Base-by-base conservation (phyloP, 108 stramenopile species). In the Nitzschia sp. region DNA sequence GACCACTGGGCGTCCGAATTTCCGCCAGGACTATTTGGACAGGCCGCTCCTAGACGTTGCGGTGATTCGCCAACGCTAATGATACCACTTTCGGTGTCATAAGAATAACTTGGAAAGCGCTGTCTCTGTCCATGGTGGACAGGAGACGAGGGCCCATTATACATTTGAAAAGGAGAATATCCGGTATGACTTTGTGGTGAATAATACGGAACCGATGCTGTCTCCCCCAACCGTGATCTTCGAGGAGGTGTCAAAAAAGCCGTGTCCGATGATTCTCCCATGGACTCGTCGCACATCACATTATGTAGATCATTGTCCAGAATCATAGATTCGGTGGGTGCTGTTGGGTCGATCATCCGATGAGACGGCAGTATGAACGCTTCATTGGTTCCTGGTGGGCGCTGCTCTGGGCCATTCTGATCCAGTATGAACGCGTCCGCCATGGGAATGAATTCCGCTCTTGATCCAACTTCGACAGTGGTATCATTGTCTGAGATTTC, bases 341-440 rank as follows among this genome's bases (percentile, higher is more conserved):
- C 60, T 13, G 60, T 44, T 1, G 60, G 60, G 21, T 16, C 21
- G 21, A 50, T n/a, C 48, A 50, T 22, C 13, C 13, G 38, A 11
- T 41, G 11, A 41, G 38, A 6, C 13, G 38, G 38, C 6, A 41
- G 6, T 41, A 41, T 41, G 6, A 41, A 11, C 38, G 38, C 13
- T 41, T 41, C 38, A 41, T 41, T 41, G 11, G 11, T 6, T 41
- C 38, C 38, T 41, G 34, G 17, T 23, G 60, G 60, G 3, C 11
- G 16, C 45, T 61, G 38, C 9, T 61, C 60, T 11, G 36, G 60
- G 29, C 41, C 41, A 44, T 41, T 22, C 29, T 19, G 47, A 13
- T 45, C 66, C 21, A 71, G 34, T 5, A 62, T n/a, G 35, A 52
- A 21, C 2, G 60, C 58, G 52, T 62, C 36, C 9, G 70, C 70